Percentiles rank a stretch among this genome's conserved stretches.
Conservation (phyloP, 805 yeast species). For the Lipomyces anomalus region DNA sequence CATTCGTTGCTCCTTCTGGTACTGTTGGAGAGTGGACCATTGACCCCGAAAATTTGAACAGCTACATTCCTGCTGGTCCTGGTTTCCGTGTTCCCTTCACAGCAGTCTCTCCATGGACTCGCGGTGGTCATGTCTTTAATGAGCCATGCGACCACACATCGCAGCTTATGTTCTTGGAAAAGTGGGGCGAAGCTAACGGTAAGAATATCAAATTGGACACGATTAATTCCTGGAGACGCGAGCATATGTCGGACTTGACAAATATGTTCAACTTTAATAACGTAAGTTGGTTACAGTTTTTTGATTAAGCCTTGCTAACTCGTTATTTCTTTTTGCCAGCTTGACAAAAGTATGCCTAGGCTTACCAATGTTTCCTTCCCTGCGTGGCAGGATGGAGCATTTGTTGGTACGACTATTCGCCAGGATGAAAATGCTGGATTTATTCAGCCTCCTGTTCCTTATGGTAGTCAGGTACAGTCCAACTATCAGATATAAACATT, state of each 20-base stretch:
- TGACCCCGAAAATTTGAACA: conserved; percentile 15
- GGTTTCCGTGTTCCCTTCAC: conserved; percentile 27
- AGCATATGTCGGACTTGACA: conserved; percentile 24
- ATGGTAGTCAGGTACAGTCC: conserved; percentile 26
- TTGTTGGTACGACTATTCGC: conserved; percentile 13
- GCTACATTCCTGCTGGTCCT: conserved; percentile 26
- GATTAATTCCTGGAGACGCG: conserved; percentile 26
- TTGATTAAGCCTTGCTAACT: too few species aligned
- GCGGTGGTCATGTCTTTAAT: conserved; percentile 25
- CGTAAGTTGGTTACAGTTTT: background rate
- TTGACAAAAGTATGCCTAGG: conserved; percentile 18
- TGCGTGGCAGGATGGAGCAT: conserved; percentile 7
- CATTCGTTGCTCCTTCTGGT: conserved; percentile 23
- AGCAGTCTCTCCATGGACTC: conserved; percentile 26
- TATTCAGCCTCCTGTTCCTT: conserved; percentile 24
- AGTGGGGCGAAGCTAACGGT: conserved; percentile 23
- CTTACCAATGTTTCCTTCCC: conserved; percentile 16
- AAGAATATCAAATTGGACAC: conserved; percentile 9
- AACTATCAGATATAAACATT: too few species aligned
- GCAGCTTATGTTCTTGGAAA: conserved; percentile 23
- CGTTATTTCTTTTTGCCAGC: too few species aligned
- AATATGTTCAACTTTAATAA: conserved; percentile 24
- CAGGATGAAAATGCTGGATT: conserved; percentile 4
- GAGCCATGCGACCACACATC: conserved; percentile 26
- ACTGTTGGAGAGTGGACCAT: conserved; percentile 26